Evolutionary conservation across 805 yeast genomes (phyloP).

Genomic region (Candida multigemmis): DNA sequence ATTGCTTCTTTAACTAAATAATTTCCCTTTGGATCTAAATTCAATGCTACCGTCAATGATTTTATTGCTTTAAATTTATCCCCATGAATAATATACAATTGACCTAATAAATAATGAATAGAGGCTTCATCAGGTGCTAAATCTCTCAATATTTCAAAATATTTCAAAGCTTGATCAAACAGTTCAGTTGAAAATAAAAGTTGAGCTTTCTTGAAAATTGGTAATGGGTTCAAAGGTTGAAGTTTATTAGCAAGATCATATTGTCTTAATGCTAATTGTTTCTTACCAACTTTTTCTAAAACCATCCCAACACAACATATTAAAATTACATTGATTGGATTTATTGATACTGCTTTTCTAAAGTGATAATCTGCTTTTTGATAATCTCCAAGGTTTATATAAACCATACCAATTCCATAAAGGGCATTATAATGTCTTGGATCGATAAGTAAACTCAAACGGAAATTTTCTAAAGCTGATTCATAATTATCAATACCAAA

Average conservation of each 20-base stretch:
- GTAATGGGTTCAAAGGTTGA: conserved; percentile 80
- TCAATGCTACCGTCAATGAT: conserved; percentile 82
- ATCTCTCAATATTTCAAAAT: conserved; percentile 62
- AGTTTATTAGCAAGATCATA: conserved; percentile 76
- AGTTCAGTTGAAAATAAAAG: conserved; percentile 61
- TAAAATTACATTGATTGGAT: conserved; percentile 83
- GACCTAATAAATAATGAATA: conserved; percentile 84
- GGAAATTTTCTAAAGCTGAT: conserved; percentile 74
- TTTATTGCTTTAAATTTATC: conserved; percentile 71
- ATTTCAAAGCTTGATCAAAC: conserved; percentile 62
- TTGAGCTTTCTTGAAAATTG: conserved; percentile 85
- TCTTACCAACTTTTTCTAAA: conserved; percentile 63
- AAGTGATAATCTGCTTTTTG: conserved; percentile 80
- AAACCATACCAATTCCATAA: conserved; percentile 94
- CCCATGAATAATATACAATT: conserved; percentile 68
- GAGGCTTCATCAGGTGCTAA: conserved; percentile 93
- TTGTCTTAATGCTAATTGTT: conserved; percentile 66
- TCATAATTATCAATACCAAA: conserved; percentile 85
- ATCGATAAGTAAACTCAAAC: conserved; percentile 69
- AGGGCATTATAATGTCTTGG: conserved; percentile 86
- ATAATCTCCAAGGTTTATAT: conserved; percentile 76
- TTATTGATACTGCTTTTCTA: conserved; percentile 77
- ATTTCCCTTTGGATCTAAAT: conserved; percentile 87
- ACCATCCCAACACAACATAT: conserved; percentile 94
- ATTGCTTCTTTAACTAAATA: conserved; percentile 80